Evolutionary conservation across 441 rosid species (phyloP), one percentile per base, ranked within the genome.

Genomic region (Populus hybrid): DNA sequence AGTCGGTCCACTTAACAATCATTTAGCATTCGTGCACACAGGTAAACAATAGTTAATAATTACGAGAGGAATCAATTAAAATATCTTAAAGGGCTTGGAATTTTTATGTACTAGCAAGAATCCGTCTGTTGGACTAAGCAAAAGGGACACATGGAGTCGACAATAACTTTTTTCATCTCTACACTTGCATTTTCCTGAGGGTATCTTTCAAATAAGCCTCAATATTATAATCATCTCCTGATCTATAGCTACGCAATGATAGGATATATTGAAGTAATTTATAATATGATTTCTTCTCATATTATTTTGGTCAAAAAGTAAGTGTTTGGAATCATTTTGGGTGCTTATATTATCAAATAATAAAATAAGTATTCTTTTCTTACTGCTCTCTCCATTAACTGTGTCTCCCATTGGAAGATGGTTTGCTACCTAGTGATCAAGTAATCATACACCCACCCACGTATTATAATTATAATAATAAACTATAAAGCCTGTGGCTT

Each of bases 291-390:
- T 82, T 81, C 80, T 78, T 67, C 75, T 63, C 67, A 24, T 83
- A 74, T 82, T 88, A 85, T 79, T 74, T 46, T 71, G 88, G 93
- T 91, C 93, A 91, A 89, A 91, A 85, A 3, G 86, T 61, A 63
- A 46, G 72, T 50, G 18, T 36, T 72, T 78, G 87, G 92, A 88
- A 88, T 90, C 84, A 88, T 84, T 87, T 65, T 71, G 72, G 71
- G 86, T 84, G 77, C 75, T 66, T 46, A 26, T 67, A 3, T 80
- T 72, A 71, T 63, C 67, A 75, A 18, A 30, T 30, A 53, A 53
- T 74, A 77, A 50, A 73, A 69, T 74, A 64, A 50, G 21, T 70
- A 78, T 81, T 81, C 78, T 83, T 83, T 86, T 73, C 38, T 83
- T 85, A 78, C 85, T 79, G 88, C 81, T 77, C 79, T 77, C 53